Percentiles rank a stretch among this genome's conserved stretches.
These are phyloP conservation scores for Dactylis glomerata DNA, from an alignment of 176 grass and related monocot species.

Conservation along the genomic window DNA sequence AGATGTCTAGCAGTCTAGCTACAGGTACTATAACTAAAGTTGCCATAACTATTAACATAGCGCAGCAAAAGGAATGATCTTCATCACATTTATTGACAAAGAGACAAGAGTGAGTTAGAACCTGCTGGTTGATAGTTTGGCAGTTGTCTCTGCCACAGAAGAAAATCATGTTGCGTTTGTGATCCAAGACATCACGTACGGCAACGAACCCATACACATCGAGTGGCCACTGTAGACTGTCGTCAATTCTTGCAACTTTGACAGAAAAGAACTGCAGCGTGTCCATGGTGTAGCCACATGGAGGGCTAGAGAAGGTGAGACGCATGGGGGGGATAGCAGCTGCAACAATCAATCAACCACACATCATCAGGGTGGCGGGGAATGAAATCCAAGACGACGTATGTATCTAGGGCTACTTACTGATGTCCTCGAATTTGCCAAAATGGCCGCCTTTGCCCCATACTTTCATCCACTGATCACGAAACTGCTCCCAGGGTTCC, in stretches of 20 bases:
- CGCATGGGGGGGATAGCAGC: background rate
- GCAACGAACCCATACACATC: background rate
- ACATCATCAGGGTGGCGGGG: background rate
- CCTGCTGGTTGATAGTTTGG: background rate
- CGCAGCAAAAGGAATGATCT: background rate
- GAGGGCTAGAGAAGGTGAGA: background rate
- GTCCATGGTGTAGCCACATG: background rate
- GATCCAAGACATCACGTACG: background rate
- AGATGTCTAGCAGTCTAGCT: too few species aligned
- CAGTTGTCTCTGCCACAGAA: background rate
- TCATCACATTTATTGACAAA: background rate
- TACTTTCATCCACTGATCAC: background rate
- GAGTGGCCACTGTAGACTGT: background rate
- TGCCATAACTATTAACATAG: background rate
- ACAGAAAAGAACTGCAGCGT: slow-evolving; percentile 13
- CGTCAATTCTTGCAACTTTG: background rate
- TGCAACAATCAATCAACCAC: background rate
- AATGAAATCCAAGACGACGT: background rate
- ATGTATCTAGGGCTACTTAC: background rate
- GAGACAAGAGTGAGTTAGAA: background rate
- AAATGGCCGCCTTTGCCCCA: background rate
- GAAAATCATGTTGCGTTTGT: slow-evolving; percentile 14
- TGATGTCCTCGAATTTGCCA: background rate
- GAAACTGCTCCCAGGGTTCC: background rate
- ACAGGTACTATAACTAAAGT: background rate